Evolutionary conservation across 306 rosid species (phyloP).

Genomic region (Gleditsia sinensis): DNA sequence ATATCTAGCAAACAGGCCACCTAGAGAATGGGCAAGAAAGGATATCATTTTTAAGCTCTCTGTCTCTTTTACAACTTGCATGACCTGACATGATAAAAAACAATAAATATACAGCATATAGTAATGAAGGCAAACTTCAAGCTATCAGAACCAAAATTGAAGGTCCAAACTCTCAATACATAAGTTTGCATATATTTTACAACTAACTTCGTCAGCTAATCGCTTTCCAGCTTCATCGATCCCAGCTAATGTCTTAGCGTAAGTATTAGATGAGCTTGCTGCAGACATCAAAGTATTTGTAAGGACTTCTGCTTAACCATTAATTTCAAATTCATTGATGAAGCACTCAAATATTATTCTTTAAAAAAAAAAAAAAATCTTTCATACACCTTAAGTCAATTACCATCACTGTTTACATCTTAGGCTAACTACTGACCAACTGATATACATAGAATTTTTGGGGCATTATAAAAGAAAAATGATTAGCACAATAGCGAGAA

Average conservation of each 20-base stretch:
- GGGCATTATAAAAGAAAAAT: slow-evolving; percentile 4
- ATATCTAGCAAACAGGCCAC: slow-evolving; percentile 91
- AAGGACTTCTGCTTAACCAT: slow-evolving; percentile 29
- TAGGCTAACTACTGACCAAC: slow-evolving; percentile 25
- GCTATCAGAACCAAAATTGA: background rate
- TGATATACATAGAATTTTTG: slow-evolving; percentile 26
- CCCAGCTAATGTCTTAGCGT: slow-evolving; percentile 83
- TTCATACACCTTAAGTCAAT: slow-evolving; percentile 16
- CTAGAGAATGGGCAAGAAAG: slow-evolving; percentile 93
- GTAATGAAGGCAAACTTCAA: slow-evolving; percentile 28
- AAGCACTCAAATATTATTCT: slow-evolving; percentile 19
- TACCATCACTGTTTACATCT: slow-evolving; percentile 21
- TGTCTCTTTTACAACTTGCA: slow-evolving; percentile 73
- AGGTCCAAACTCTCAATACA: slow-evolving; percentile 28
- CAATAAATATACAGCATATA: slow-evolving; percentile 35
- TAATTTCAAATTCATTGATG: slow-evolving; percentile 30
- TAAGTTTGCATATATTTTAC: slow-evolving; percentile 32
- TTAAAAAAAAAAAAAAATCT: slow-evolving; percentile 15
- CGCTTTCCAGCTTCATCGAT: slow-evolving; percentile 95
- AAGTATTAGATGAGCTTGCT: slow-evolving; percentile 86
- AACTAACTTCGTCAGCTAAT: slow-evolving; percentile 90
- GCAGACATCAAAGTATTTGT: slow-evolving; percentile 44
- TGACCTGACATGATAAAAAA: slow-evolving; percentile 58
- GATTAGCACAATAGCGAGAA: slow-evolving; percentile 16
- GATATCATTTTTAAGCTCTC: slow-evolving; percentile 79